Base-by-base conservation (phyloP, 2,329 filamentous ascomycete species). In the Ramularia endophylla region DNA sequence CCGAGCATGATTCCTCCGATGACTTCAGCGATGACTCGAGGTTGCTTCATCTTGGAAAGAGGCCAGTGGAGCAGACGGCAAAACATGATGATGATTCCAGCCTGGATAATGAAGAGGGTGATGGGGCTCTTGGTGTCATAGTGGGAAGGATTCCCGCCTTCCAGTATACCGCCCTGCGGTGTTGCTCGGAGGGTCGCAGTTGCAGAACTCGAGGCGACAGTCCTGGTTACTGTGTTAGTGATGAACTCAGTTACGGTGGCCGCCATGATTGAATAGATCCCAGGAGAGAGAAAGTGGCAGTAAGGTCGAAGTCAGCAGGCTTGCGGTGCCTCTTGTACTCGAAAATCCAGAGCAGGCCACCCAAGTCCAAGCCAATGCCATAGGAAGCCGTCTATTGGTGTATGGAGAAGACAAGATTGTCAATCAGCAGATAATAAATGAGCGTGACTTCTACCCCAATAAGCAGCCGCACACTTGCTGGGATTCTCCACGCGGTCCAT, bases 1-100 rank as follows among this genome's bases (percentile, higher is more conserved):
- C 88, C 88, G 1, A 95, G 74, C 27, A 95, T 64, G 57, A 92
- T 86, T 39, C 85, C 86, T n/a, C 83, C 85, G 41, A 90, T 79
- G 44, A 92, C 85, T 66, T 92, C 86, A 36, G 85, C 83, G 54
- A 92, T 89, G 52, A 92, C 86, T 34, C 83, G 79, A 48, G 86
- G 86, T 59, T 92, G 86, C 41, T 83, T 80, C 36, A 92, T 72
- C 56, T 81, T 82, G 53, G 82, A 82, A 4, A 90, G 74, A 8
- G 85, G 86, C 67, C 77, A 88, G 60, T 90, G 84, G 15, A 89
- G 70, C 32, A 85, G 63, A 22, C 83, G 80, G 56, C 82, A 87
- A 62, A 87, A 78, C 43, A 85, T 74, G 56, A 88, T 81, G 56
- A 88, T 86, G 45, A 89, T 81, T 45, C 71, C 71, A 18, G 80